Base-by-base conservation (phyloP, 352 stramenopile species). In the Phytophthora hibernalis region DNA sequence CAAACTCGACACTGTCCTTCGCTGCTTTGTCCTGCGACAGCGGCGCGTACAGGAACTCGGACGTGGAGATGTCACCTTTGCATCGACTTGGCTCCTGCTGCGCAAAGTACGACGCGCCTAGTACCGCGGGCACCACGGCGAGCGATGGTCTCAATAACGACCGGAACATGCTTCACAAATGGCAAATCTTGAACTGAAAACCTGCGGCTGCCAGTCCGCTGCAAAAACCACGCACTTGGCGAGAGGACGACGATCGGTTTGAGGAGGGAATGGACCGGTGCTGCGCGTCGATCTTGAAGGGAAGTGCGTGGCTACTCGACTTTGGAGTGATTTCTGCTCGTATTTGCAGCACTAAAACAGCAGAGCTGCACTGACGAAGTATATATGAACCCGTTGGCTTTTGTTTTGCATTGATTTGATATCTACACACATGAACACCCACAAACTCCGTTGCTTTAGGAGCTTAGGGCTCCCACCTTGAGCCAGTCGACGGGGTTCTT, bases 401-500 rank as follows among this genome's bases (percentile, higher is more conserved):
- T 26, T 38, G 12, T 40, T 60, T 54, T 57, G 37, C 7, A 54
- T 65, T 51, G 28, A 43, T 24, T 49, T 40, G 38, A 61, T 68
- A 72, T 72, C 33, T 72, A 67, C 55, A 71, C 31, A 57, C 56
- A 66, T 38, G 15, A 15, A 53, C 47, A 58, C 49, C 3, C 44
- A 54, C 38, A 70, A 91, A 92, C 54, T 79, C 59, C 21, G 57
- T n/a, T n/a, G n/a, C n/a, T n/a, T n/a, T n/a, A 30, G 26, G 26
- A 30, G 26, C 26, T 7, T 31, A 31, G 4, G 26, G 26, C 26
- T 31, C 26, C 26, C 53, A 95, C 87, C 35, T 97, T 87, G 28
- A 98, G 79, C 97, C 97, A 99, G 66, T 99, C 93, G 31, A 96
- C 81, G 22, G 97, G 91, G 79, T 97, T 87, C 75, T 97, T 97